A percentile compares a stretch with the other conserved stretches of the same genome.
Conservation (phyloP, 1,139 yeast genomes). For the Blastobotrys indianensis region DNA sequence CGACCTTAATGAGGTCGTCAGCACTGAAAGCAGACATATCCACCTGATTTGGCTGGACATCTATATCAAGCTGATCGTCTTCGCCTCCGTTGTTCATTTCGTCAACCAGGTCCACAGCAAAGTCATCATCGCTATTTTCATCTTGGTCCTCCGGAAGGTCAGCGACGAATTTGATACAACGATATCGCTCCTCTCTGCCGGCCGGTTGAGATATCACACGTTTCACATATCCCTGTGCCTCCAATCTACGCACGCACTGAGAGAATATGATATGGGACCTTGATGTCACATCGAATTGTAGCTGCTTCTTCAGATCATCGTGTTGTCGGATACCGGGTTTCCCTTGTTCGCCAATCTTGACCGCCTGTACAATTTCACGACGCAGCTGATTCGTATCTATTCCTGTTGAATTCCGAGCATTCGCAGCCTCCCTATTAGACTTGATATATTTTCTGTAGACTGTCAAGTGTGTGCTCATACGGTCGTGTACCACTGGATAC, state of each 20-base stretch:
- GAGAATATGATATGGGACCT: conserved; percentile 47
- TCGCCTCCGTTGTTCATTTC: conserved; percentile 26
- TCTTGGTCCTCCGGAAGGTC: conserved; percentile 39
- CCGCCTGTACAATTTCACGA: conserved; percentile 38
- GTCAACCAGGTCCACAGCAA: conserved; percentile 16
- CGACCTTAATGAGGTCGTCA: no score
- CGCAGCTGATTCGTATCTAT: conserved; percentile 37
- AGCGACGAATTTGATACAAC: conserved; percentile 54
- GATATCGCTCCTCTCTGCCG: conserved; percentile 42
- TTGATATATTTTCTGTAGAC: conserved; percentile 29
- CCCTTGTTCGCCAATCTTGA: conserved; percentile 1
- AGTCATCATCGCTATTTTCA: conserved; percentile 35
- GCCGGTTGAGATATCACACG: conserved; percentile 54
- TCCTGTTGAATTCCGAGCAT: conserved; percentile 25
- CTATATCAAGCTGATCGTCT: conserved; percentile 9
- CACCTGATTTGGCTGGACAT: no score
- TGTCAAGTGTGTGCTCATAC: conserved; percentile 31
- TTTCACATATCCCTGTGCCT: conserved; percentile 48
- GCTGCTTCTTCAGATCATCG: conserved; percentile 56
- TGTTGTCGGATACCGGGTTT: conserved; percentile 64
- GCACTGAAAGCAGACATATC: no score
- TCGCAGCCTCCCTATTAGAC: conserved; percentile 15
- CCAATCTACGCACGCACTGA: conserved; percentile 47
- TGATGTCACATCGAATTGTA: conserved; percentile 46
- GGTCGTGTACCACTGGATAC: conserved; percentile 31